A percentile compares a stretch with the other conserved stretches of the same genome.
These are phyloP conservation scores for Penicillium turbatum DNA, from an alignment of 495 filamentous ascomycete genomes.

Conservation along the genomic window DNA sequence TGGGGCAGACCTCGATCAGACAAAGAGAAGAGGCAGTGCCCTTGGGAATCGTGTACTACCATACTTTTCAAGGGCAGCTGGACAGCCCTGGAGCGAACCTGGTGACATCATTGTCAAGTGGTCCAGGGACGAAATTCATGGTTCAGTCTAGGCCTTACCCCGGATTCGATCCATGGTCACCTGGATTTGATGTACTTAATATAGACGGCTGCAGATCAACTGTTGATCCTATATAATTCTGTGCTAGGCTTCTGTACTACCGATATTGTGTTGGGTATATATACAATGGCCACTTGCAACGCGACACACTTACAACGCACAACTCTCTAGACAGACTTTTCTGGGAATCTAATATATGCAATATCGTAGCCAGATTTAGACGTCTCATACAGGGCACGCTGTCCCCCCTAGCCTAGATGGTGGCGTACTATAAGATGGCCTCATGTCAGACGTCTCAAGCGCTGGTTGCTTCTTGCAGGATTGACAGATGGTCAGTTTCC, in stretches of 20 bases:
- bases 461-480: no score
- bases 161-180: background rate
- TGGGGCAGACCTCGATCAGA: background rate
- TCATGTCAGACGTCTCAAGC: no score
- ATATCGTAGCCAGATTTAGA: no score
- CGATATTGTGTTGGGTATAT: background rate
- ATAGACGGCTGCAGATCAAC: background rate
- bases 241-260: background rate
- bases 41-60: background rate
- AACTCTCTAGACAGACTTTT: background rate
- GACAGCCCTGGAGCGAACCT: background rate
- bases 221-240: background rate
- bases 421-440: no score
- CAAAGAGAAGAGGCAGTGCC: background rate
- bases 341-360: no score
- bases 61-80: background rate
- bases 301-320: background rate
- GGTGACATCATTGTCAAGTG: background rate
- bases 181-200: background rate
- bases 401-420: no score
- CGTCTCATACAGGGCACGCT: no score
- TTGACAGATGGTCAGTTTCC: no score
- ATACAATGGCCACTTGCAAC: background rate
- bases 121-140: background rate
- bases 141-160: background rate